Evolutionary conservation across 169 alveolate genomes (phyloP).

Genomic region (Babesia ovis): DNA sequence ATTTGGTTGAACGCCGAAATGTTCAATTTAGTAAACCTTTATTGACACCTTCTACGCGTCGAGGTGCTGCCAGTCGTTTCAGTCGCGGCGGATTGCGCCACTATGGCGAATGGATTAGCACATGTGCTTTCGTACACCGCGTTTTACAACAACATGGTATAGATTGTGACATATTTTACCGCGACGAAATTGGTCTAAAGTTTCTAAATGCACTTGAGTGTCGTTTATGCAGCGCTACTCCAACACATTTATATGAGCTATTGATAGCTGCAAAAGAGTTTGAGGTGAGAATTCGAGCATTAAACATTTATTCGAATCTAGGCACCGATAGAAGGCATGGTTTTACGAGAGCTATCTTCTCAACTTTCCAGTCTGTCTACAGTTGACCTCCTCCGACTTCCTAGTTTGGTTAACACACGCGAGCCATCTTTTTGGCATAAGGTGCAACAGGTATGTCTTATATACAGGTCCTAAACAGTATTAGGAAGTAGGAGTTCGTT

Average conservation of each 20-base stretch:
- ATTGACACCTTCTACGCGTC: background rate
- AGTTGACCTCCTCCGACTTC: constrained; percentile 14
- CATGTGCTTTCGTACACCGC: constrained; percentile 17
- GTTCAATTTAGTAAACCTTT: constrained; percentile 56
- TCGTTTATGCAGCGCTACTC: constrained; percentile 48
- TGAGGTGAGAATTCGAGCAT: constrained; percentile 4
- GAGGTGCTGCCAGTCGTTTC: constrained; percentile 13
- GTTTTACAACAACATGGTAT: constrained; percentile 4
- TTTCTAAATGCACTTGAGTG: constrained; percentile 45
- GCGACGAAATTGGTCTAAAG: constrained; percentile 26
- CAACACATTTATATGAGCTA: constrained; percentile 36
- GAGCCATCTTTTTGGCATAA: constrained; percentile 10
- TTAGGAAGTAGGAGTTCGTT: too few relatives aligned
- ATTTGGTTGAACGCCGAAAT: constrained; percentile 23
- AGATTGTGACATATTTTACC: constrained; percentile 9
- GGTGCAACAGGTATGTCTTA: constrained; percentile 2
- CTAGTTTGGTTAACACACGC: background rate
- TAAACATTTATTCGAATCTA: background rate
- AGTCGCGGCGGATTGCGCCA: constrained; percentile 60
- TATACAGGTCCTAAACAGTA: background rate
- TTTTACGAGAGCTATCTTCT: constrained; percentile 2
- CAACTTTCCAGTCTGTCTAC: constrained; percentile 6
- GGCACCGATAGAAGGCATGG: constrained; percentile 23
- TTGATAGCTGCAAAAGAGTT: constrained; percentile 21
- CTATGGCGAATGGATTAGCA: constrained; percentile 60